These are phyloP conservation scores for Pseudogymnoascus sp. DNA, from an alignment of 2,329 filamentous ascomycete genomes.

Conservation along the genomic window DNA sequence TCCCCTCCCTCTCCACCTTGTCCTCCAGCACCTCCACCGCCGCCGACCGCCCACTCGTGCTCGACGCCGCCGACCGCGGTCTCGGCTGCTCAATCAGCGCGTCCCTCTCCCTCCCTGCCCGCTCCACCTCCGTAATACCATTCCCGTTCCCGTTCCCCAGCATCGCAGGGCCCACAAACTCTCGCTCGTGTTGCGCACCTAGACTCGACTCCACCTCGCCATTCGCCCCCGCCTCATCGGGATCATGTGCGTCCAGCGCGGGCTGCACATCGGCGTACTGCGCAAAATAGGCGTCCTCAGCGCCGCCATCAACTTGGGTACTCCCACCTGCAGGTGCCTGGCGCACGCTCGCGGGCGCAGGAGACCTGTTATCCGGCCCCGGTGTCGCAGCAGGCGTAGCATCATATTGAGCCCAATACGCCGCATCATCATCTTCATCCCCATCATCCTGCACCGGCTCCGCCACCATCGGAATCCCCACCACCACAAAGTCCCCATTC, in stretches of 20 bases:
- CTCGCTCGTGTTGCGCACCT: conserved; percentile 25
- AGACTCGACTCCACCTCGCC: conserved; percentile 37
- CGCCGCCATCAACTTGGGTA: conserved; percentile 20
- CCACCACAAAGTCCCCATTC: not conserved
- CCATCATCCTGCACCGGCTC: conserved; percentile 15
- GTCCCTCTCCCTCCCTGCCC: conserved; percentile 24
- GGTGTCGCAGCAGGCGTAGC: conserved; percentile 59
- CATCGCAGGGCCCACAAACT: conserved; percentile 28
- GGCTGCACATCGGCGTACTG: conserved; percentile 72
- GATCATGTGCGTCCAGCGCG: conserved; percentile 71
- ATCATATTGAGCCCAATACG: conserved; percentile 75
- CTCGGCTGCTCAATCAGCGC: conserved; percentile 36
- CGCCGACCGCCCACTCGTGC: not conserved
- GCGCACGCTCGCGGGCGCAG: conserved; percentile 40
- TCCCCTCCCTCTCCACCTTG: conserved; percentile 44
- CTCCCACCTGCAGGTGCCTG: conserved; percentile 13
- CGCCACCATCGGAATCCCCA: not conserved
- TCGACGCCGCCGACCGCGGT: conserved; percentile 16
- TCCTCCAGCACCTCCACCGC: not conserved
- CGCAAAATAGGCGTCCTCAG: conserved; percentile 65
- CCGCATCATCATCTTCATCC: conserved; percentile 63
- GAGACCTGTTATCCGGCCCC: conserved; percentile 45
- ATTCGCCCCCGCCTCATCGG: conserved; percentile 52
- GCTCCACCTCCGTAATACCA: not conserved
- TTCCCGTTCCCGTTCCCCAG: conserved; percentile 17